Evolutionary conservation across 192 early-diverging fungal species (phyloP).

Genomic region (Dissophora ornata): DNA sequence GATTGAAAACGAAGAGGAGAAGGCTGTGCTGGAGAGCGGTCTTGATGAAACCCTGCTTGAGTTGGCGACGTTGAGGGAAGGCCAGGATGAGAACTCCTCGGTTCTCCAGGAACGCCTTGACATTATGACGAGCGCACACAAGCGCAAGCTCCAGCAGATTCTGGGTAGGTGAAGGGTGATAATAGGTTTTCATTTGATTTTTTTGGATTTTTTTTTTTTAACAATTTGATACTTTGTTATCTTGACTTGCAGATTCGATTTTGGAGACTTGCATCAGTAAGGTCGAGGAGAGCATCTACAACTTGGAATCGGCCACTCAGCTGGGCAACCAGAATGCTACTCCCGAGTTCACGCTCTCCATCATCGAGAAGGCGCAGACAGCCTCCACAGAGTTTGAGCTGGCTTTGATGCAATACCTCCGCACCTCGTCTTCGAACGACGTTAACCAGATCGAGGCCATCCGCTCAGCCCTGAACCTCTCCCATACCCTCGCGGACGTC

Average conservation of each 20-base stretch:
- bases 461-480: constrained; percentile 78
- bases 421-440: constrained; percentile 54
- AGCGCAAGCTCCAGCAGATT: constrained; percentile 77
- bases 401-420: constrained; percentile 45
- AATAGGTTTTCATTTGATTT: too few species aligned
- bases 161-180: constrained; percentile 54
- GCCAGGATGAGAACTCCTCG: constrained; percentile 27
- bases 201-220: too few species aligned
- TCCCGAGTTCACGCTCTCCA: constrained; percentile 90
- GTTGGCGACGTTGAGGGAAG: constrained; percentile 64
- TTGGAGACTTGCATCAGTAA: constrained; percentile 87
- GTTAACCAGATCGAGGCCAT: constrained; percentile 87
- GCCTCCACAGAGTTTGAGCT: constrained; percentile 70
- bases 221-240: too few species aligned
- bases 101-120: constrained; percentile 70
- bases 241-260: constrained; percentile 91
- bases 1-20: constrained; percentile 89
- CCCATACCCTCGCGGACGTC: constrained; percentile 85
- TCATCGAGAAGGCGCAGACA: constrained; percentile 86
- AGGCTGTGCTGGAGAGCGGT: constrained; percentile 79
- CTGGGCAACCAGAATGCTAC: constrained; percentile 89
- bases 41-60: constrained; percentile 85
- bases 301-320: constrained; percentile 83
- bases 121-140: constrained; percentile 70
- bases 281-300: constrained; percentile 91